Base-by-base conservation (phyloP, 768 basidiomycete genomes). In the Mycena alexandri region DNA sequence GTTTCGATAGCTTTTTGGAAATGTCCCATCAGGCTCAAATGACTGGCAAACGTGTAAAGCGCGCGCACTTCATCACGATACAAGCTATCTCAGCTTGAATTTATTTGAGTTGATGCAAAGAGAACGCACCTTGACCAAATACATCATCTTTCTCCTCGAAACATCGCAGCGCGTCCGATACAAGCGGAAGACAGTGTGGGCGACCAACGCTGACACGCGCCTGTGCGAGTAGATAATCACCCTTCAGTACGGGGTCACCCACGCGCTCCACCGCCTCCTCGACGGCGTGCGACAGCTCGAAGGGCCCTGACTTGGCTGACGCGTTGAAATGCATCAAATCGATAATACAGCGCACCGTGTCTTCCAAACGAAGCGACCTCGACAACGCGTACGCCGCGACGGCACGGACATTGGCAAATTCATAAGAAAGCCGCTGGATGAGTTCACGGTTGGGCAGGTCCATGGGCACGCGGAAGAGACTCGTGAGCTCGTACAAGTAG, bases 301-400 rank as follows among this genome's bases (percentile, higher is more conserved):
- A 65, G 19, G 41, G 9, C 6, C 17, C 55, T 8, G 50, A 57
- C 48, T 43, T 57, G 34, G 63, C 41, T 16, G 55, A 33, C 10
- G 55, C n/a, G 25, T 65, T 65, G 42, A 65, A 65, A 16, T 65
- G 63, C 41, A 65, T 25, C 24, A 65, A 19, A 24, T 65, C 63
- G 33, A 65, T 58, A 2, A 22, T 58, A 12, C 63, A 65, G 33
- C 56, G 55, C 29, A 65, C 55, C 10, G 63, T 65, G 24, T 52
- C 63, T 22, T 21, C 29, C 9, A 57, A 14, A 43, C 33, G 25
- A n/a, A 57, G 34, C 25, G 47, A 50, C 19, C n/a, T 14, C 1
- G 55, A 33, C 19, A 65, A 43, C 4, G 56, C 63, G 38, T 65
- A 65, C 42, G 47, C 12, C 25, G 55, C 43, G 19, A 64, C 41